These are phyloP conservation scores for Citrus unshiu DNA, from an alignment of 345 rosid species.

Conservation along the genomic window DNA sequence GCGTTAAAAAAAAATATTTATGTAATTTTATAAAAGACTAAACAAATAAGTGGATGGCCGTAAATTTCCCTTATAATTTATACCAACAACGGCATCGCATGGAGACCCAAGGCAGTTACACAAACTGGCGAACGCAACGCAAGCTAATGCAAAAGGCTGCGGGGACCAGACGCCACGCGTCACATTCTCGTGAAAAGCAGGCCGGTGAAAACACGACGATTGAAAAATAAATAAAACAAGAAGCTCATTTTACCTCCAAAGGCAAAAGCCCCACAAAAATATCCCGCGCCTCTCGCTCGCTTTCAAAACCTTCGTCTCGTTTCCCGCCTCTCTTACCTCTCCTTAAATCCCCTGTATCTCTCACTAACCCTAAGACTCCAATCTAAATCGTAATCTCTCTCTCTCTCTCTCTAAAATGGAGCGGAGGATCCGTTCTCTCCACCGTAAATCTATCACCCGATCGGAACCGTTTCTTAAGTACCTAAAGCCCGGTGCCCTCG, in stretches of 20 bases:
- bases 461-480: conserved; percentile 34
- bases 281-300: conserved; percentile 15
- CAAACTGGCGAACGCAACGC: too few species aligned
- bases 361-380: not conserved
- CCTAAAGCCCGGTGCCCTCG: conserved; percentile 54
- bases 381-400: not conserved
- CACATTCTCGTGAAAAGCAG: not conserved
- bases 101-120: too few species aligned
- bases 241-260: not conserved
- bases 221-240: not conserved
- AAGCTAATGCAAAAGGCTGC: too few species aligned
- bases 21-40: fast-evolving
- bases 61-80: too few species aligned
- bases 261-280: not conserved
- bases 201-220: not conserved
- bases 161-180: not conserved
- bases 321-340: conserved; percentile 8
- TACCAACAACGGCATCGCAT: too few species aligned
- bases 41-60: too few species aligned
- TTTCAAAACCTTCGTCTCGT: conserved; percentile 10
- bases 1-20: too few species aligned
- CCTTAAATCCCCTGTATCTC: not conserved
- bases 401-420: conserved; percentile 20
- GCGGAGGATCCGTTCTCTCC: conserved; percentile 15
- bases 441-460: conserved; percentile 5